A percentile compares a stretch with the other conserved stretches of the same genome.
phyloP scores from a whole-genome alignment of 2,329 filamentous ascomycete genomes.

The Cytospora leucostoma region DNA sequence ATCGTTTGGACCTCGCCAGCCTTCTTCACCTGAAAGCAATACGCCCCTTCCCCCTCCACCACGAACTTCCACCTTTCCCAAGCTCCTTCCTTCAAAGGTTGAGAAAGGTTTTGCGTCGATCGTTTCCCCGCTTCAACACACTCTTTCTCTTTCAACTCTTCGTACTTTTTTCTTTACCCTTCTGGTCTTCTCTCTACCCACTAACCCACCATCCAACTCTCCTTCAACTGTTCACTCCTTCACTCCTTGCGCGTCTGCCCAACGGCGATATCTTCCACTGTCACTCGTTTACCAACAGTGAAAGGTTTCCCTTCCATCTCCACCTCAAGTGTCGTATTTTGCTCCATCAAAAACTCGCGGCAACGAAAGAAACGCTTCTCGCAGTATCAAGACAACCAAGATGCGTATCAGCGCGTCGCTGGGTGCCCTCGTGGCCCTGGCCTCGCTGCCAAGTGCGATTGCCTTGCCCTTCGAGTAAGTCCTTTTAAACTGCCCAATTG shows the following conservation, averaged over 20 bases:
- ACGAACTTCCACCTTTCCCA: constrained; percentile 20
- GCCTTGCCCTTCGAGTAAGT: constrained; percentile 41
- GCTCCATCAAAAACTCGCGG: background rate
- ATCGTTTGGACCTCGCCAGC: background rate
- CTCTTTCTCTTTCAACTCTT: constrained; percentile 24
- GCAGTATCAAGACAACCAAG: constrained; percentile 28
- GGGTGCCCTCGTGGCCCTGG: constrained; percentile 40
- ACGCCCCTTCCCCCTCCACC: constrained; percentile 24
- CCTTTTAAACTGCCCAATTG: background rate
- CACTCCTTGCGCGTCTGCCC: constrained; percentile 2
- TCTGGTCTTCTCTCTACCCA: constrained; percentile 18
- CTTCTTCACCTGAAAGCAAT: constrained; percentile 9
- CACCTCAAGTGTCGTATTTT: background rate
- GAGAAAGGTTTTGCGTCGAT: background rate
- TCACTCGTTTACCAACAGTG: constrained; percentile 24
- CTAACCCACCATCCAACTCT: constrained; percentile 13
- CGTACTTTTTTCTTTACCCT: constrained; percentile 16
- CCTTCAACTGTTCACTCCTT: background rate
- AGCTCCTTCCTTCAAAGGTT: constrained; percentile 13
- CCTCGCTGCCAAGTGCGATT: constrained; percentile 38
- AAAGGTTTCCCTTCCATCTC: background rate
- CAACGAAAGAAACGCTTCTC: background rate
- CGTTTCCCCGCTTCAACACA: constrained; percentile 18
- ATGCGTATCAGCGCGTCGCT: constrained; percentile 45
- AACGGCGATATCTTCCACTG: constrained; percentile 12